phyloP scores from a whole-genome alignment of 169 alveolate species.

The Besnoitia besnoiti region DNA sequence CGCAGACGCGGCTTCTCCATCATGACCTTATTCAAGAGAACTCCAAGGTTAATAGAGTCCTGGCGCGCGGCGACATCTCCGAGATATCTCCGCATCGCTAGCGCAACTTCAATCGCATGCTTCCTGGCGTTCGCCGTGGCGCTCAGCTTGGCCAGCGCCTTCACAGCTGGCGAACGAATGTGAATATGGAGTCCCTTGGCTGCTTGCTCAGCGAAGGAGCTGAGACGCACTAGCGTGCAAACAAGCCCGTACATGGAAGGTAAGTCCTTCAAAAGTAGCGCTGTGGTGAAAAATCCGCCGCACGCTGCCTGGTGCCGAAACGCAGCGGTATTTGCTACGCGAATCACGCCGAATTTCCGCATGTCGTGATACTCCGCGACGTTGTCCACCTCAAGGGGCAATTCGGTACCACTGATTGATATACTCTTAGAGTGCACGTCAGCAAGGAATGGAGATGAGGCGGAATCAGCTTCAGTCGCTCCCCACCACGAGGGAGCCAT shows the following conservation, averaged over 20 bases:
- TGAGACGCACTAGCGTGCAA: not conserved
- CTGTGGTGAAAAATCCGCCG: not conserved
- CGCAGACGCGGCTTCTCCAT: not conserved
- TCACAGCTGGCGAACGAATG: not conserved
- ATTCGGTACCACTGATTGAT: not conserved
- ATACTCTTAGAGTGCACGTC: not conserved
- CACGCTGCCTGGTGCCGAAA: constrained; percentile 27
- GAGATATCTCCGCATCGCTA: not conserved
- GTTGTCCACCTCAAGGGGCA: not conserved
- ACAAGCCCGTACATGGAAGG: constrained; percentile 13
- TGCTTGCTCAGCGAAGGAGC: constrained; percentile 3
- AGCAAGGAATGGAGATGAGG: not conserved
- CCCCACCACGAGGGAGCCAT: constrained; percentile 38
- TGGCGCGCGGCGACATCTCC: not conserved
- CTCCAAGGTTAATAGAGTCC: not conserved
- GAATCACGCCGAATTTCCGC: not conserved
- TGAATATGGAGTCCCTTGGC: not conserved
- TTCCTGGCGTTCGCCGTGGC: not conserved
- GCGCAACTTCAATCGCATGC: constrained; percentile 9
- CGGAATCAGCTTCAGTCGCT: not conserved
- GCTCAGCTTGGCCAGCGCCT: not conserved
- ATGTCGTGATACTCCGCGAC: constrained; percentile 18
- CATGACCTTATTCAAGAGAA: constrained; percentile 12
- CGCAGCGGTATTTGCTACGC: not conserved
- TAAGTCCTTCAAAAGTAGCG: not conserved